A percentile compares a stretch with the other conserved stretches of the same genome.
Conservation (phyloP, 2,329 filamentous ascomycete species). For the Lachnellula hyalina region DNA sequence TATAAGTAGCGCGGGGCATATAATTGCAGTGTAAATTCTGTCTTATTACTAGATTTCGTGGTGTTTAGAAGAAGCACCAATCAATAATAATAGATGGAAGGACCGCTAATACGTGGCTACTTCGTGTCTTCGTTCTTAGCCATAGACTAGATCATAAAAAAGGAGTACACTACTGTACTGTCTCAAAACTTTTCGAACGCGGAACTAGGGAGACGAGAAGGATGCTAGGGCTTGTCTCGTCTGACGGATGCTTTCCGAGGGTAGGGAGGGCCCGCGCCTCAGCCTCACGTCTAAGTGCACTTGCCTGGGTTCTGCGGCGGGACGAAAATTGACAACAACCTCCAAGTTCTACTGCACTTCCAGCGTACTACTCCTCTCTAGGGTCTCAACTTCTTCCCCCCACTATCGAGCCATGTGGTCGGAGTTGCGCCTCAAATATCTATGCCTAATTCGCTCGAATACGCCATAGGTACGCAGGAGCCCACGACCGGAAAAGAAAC, state of each 20-base stretch:
- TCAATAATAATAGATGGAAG: too few relatives aligned
- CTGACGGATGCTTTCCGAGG: conserved; percentile 2
- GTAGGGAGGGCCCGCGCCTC: neutral
- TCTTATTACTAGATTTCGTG: too few relatives aligned
- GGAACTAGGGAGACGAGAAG: neutral
- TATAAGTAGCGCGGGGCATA: too few relatives aligned
- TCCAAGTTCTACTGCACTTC: neutral
- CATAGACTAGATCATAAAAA: too few relatives aligned
- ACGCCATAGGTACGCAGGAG: too few relatives aligned
- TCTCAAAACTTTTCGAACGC: neutral
- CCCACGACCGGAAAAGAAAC: too few relatives aligned
- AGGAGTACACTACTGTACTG: neutral
- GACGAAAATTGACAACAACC: too few relatives aligned
- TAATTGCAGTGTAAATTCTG: too few relatives aligned
- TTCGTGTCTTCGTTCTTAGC: too few relatives aligned
- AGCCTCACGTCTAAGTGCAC: neutral
- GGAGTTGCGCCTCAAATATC: neutral
- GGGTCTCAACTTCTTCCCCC: neutral
- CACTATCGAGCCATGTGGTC: neutral
- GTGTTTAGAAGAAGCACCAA: too few relatives aligned
- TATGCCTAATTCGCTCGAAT: too few relatives aligned
- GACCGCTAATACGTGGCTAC: too few relatives aligned
- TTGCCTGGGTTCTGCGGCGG: neutral
- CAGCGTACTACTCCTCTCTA: neutral
- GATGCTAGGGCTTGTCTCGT: neutral